Conservation (phyloP, 257 asterid genomes). For the Nicotiana otophora region DNA sequence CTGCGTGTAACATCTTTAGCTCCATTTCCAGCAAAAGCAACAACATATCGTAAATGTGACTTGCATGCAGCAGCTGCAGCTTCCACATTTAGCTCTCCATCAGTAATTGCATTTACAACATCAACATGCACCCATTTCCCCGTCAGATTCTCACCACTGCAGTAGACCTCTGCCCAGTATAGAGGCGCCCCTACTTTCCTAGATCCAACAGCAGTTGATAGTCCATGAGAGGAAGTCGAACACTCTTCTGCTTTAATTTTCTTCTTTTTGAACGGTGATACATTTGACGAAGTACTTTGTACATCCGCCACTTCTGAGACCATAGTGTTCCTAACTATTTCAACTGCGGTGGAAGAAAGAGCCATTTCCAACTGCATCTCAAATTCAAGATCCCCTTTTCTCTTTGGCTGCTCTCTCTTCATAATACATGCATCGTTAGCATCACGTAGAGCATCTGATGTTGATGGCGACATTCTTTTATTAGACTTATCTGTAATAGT, state of each 20-base stretch:
- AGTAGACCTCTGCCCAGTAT: slow-evolving; percentile 94
- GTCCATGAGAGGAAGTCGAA: slow-evolving; percentile 41
- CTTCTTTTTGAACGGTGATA: slow-evolving; percentile 43
- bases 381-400: slow-evolving; percentile 87
- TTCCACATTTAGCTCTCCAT: slow-evolving; percentile 89
- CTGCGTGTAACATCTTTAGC: slow-evolving; percentile 99
- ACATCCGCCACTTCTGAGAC: slow-evolving; percentile 30
- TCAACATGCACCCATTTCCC: slow-evolving; percentile 98
- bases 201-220: slow-evolving; percentile 89
- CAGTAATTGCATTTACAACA: slow-evolving; percentile 67
- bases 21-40: slow-evolving; percentile 93
- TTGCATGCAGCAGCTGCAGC: slow-evolving; percentile 94
- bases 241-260: slow-evolving; percentile 44
- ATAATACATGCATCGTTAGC: slow-evolving; percentile 31
- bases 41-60: slow-evolving; percentile 74
- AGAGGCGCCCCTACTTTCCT: slow-evolving; percentile 89
- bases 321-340: slow-evolving; percentile 24
- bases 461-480: slow-evolving; percentile 26
- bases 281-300: slow-evolving; percentile 30
- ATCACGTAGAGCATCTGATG: slow-evolving; percentile 30
- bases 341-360: slow-evolving; percentile 66
- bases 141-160: slow-evolving; percentile 75
- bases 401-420: slow-evolving; percentile 40
- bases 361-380: slow-evolving; percentile 93
- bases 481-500: slow-evolving; percentile 22